A percentile compares a stretch with the other conserved stretches of the same genome.
These are phyloP conservation scores for Tuber microsphaerosporum DNA, from an alignment of 495 filamentous ascomycete species.

Conservation along the genomic window DNA sequence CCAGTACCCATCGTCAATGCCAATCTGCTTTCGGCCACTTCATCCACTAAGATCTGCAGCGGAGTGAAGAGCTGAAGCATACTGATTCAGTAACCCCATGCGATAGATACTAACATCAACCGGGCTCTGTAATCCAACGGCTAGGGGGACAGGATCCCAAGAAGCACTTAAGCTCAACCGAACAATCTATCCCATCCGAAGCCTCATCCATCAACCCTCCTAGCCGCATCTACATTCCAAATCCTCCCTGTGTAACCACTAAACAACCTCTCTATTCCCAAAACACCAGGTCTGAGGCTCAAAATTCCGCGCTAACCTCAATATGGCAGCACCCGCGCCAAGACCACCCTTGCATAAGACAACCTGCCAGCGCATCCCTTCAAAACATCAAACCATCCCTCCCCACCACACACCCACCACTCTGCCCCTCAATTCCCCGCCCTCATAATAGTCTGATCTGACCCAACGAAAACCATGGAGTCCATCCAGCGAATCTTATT, in stretches of 20 bases:
- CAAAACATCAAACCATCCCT: neutral
- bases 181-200: neutral
- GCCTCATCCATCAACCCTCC: neutral
- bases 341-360: conserved; percentile 1
- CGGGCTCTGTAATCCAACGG: neutral
- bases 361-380: neutral
- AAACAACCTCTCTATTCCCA: neutral
- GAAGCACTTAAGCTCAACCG: neutral
- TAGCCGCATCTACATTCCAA: neutral
- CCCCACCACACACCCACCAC: neutral
- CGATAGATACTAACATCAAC: neutral
- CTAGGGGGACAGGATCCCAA: neutral
- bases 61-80: neutral
- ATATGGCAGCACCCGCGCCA: neutral
- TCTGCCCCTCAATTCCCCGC: neutral
- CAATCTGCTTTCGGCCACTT: neutral
- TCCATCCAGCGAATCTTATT: conserved; percentile 70
- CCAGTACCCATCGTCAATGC: neutral
- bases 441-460: neutral
- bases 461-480: conserved; percentile 36
- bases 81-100: neutral
- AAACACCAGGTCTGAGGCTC: neutral
- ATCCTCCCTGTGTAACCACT: neutral
- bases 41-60: neutral
- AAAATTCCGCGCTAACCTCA: neutral